Evolutionary conservation across 2,329 filamentous ascomycete genomes (phyloP).

Genomic region (Alternaria viburni): DNA sequence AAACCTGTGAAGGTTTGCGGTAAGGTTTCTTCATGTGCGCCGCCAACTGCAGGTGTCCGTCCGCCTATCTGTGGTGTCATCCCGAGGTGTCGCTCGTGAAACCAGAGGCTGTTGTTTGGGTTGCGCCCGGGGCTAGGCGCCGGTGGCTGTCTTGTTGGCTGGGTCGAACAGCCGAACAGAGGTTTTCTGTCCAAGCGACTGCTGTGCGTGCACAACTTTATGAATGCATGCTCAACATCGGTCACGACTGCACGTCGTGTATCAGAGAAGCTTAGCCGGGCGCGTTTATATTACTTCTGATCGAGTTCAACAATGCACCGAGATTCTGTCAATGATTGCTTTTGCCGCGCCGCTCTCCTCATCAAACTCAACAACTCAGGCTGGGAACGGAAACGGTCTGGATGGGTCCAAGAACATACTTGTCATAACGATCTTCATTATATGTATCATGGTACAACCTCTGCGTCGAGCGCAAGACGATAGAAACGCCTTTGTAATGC

Average conservation of each 20-base stretch:
- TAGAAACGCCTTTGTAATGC: constrained; percentile 2
- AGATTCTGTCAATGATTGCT: neutral
- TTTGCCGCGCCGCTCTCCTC: neutral
- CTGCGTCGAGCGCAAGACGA: neutral
- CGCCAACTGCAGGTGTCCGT: neutral
- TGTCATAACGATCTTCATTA: neutral
- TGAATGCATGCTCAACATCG: neutral
- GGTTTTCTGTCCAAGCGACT: neutral
- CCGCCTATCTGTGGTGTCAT: neutral
- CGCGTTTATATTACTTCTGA: neutral
- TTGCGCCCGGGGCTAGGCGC: neutral
- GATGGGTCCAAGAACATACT: neutral
- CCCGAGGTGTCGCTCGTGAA: neutral
- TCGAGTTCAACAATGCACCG: neutral
- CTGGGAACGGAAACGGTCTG: neutral
- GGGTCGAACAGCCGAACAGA: neutral
- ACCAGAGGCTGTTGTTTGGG: neutral
- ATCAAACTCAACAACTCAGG: neutral
- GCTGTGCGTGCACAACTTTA: neutral
- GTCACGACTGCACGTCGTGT: neutral
- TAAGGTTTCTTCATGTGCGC: neutral
- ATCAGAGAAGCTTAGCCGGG: neutral
- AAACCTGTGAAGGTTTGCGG: neutral
- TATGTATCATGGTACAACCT: neutral
- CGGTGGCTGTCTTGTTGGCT: neutral